A percentile compares a stretch with the other conserved stretches of the same genome.
Evolutionary conservation across 257 asterid genomes (phyloP).

Genomic region (Capsicum baccatum): DNA sequence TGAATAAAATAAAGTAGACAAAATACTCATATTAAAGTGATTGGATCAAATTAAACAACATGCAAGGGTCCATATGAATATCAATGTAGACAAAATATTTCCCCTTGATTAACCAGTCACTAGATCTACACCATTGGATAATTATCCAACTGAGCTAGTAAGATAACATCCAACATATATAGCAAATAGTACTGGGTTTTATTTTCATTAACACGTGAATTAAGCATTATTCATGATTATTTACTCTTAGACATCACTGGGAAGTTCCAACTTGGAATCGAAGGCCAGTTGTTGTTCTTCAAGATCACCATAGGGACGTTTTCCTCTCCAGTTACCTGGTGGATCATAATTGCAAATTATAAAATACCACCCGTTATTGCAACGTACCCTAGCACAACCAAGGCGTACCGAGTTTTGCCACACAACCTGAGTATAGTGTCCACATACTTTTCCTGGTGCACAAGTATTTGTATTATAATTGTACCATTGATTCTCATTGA

Average conservation of each 20-base stretch:
- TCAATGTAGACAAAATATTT: no score
- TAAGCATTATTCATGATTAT: no score
- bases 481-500: conserved; percentile 44
- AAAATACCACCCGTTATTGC: conserved; percentile 29
- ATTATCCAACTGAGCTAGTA: no score
- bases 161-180: no score
- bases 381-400: conserved; percentile 38
- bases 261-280: conserved; percentile 18
- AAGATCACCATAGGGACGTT: conserved; percentile 28
- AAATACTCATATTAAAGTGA: no score
- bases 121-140: no score
- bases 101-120: no score
- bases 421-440: conserved; percentile 36
- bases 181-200: no score
- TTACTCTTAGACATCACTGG: background rate
- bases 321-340: conserved; percentile 31
- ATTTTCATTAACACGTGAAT: no score
- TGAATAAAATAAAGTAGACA: no score
- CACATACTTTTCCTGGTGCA: conserved; percentile 33
- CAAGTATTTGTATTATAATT: conserved; percentile 26
- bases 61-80: no score
- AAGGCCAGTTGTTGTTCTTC: background rate
- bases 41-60: no score
- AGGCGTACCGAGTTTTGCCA: conserved; percentile 29
- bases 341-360: conserved; percentile 36